Conservation (phyloP, 768 basidiomycete genomes). For the Kockovaella imperatae region DNA sequence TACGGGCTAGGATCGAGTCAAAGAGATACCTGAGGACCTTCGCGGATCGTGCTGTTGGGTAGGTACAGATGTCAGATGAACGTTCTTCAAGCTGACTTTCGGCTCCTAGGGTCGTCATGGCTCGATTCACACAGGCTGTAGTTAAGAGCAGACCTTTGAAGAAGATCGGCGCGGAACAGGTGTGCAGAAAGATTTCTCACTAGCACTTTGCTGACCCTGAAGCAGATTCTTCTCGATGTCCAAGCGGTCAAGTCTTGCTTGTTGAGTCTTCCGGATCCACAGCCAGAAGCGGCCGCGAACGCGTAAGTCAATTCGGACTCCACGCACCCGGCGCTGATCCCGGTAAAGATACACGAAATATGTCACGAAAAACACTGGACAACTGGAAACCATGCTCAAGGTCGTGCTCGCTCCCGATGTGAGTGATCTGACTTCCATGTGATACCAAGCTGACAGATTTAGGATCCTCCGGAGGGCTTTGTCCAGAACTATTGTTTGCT, state of each 20-base stretch:
- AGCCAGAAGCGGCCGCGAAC: slow-evolving; percentile 34
- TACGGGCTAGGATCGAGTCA: slow-evolving; percentile 77
- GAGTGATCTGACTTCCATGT: slow-evolving; percentile 35
- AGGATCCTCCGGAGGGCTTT: slow-evolving; percentile 87
- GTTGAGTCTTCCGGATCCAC: slow-evolving; percentile 65
- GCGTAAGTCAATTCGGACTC: slow-evolving; percentile 28
- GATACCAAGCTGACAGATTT: not conserved
- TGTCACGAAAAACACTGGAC: slow-evolving; percentile 68
- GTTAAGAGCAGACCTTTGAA: slow-evolving; percentile 84
- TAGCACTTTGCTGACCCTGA: not conserved
- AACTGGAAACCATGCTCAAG: slow-evolving; percentile 86
- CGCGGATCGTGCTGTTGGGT: slow-evolving; percentile 90
- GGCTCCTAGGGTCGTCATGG: slow-evolving; percentile 61
- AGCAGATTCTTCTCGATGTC: slow-evolving; percentile 78
- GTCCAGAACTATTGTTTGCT: slow-evolving; percentile 91
- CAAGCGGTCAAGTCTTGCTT: slow-evolving; percentile 77
- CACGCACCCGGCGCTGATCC: not conserved
- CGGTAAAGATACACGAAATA: slow-evolving; percentile 58
- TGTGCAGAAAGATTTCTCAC: slow-evolving; percentile 34
- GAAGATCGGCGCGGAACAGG: slow-evolving; percentile 94
- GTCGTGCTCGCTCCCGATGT: slow-evolving; percentile 90
- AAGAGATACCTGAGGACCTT: slow-evolving; percentile 91
- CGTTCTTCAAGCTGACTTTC: slow-evolving; percentile 6
- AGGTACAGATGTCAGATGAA: slow-evolving; percentile 9
- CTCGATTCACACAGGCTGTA: slow-evolving; percentile 79